Evolutionary conservation across 768 basidiomycete species (phyloP).

Genomic region (Trametopsis cervina): DNA sequence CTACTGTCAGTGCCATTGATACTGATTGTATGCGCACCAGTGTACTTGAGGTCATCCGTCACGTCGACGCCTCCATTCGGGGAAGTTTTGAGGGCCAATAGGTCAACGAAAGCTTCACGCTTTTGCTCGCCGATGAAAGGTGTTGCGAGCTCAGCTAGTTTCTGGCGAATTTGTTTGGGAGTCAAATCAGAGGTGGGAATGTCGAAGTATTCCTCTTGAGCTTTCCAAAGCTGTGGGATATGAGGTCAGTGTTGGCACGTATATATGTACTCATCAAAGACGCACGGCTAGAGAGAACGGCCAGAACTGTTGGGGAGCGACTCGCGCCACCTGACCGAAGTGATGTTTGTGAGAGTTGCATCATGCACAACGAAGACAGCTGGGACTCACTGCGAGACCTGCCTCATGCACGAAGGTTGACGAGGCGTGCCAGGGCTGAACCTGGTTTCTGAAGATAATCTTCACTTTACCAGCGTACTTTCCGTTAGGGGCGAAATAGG

Average conservation of each 20-base stretch:
- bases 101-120: slow-evolving; percentile 45
- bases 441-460: slow-evolving; percentile 60
- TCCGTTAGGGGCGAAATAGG: slow-evolving; percentile 49
- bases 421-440: slow-evolving; percentile 76
- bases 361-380: too few species aligned
- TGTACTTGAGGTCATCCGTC: slow-evolving; percentile 84
- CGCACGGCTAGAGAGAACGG: slow-evolving; percentile 59
- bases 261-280: neutral
- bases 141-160: slow-evolving; percentile 55
- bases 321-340: slow-evolving; percentile 64
- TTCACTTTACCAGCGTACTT: slow-evolving; percentile 70
- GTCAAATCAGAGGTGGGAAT: slow-evolving; percentile 61
- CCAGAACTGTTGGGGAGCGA: slow-evolving; percentile 78
- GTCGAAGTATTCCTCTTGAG: slow-evolving; percentile 77
- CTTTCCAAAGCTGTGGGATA: slow-evolving; percentile 59
- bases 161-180: slow-evolving; percentile 65
- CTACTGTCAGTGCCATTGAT: neutral
- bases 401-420: slow-evolving; percentile 80
- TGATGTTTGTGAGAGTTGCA: too few species aligned
- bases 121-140: slow-evolving; percentile 44
- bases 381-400: slow-evolving; percentile 63
- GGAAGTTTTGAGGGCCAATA: slow-evolving; percentile 50
- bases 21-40: slow-evolving; percentile 43
- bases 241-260: neutral
- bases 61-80: slow-evolving; percentile 80